phyloP scores from a whole-genome alignment of 2,329 filamentous ascomycete species.

The Cytospora chrysosperma region DNA sequence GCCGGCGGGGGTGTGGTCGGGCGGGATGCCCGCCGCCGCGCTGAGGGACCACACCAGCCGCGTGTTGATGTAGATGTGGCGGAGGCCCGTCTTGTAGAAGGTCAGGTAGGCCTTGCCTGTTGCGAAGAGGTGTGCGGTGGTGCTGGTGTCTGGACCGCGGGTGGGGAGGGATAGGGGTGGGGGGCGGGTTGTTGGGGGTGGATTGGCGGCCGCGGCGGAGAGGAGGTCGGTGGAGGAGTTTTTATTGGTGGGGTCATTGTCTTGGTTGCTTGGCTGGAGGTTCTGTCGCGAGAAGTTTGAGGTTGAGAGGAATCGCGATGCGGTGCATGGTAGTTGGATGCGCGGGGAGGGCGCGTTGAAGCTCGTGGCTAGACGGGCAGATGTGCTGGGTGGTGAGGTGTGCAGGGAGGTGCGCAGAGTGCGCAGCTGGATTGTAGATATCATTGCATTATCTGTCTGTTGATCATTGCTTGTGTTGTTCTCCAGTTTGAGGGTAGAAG shows the following conservation, averaged over 20 bases:
- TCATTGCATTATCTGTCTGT: conserved; percentile 29
- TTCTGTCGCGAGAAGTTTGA: not conserved
- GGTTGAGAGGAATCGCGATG: conserved; percentile 3
- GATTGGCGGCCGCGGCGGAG: conserved; percentile 50
- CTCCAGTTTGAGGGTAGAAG: not conserved
- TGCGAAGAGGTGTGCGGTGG: conserved; percentile 54
- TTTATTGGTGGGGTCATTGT: not conserved
- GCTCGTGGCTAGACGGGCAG: not conserved
- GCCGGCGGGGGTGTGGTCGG: conserved; percentile 41
- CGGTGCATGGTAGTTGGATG: not conserved
- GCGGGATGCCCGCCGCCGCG: conserved; percentile 23
- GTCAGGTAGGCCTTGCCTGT: conserved; percentile 72
- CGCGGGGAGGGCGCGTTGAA: not conserved
- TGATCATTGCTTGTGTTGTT: not conserved
- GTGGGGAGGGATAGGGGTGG: conserved; percentile 64
- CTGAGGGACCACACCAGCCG: conserved; percentile 47
- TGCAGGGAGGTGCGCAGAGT: conserved; percentile 21
- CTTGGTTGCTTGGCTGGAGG: not conserved
- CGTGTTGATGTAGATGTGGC: conserved; percentile 70
- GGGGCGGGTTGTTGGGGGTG: conserved; percentile 70
- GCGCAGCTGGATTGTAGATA: conserved; percentile 25
- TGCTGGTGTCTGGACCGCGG: conserved; percentile 45
- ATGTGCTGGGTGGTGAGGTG: not conserved
- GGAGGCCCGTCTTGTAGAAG: conserved; percentile 88
- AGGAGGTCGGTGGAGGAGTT: not conserved